Evolutionary conservation across 371 early-diverging fungal species (phyloP).

Genomic region (Actinomortierella wolfii): DNA sequence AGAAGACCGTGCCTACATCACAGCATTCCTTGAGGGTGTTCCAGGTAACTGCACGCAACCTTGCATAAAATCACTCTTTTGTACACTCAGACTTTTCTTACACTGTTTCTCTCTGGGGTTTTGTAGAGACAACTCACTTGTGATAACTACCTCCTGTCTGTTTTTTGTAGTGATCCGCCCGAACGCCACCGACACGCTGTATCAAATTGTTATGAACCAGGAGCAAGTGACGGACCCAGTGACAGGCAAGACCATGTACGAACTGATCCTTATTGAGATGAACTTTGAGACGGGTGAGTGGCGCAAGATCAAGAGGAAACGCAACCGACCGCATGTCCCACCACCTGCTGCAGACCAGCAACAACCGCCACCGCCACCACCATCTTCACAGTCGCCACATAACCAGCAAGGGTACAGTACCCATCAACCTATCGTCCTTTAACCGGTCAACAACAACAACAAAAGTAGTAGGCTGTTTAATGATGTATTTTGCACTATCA

Average conservation of each 20-base stretch:
- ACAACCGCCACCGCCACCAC: no score
- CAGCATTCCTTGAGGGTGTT: constrained; percentile 37
- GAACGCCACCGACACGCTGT: constrained; percentile 28
- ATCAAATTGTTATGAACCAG: constrained; percentile 47
- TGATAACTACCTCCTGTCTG: no score
- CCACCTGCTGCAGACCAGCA: background rate
- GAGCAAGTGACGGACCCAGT: constrained; percentile 27
- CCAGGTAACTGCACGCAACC: constrained; percentile 41
- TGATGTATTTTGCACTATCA: no score
- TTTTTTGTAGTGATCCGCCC: constrained; percentile 23
- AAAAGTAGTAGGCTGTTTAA: no score
- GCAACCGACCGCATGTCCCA: constrained; percentile 21
- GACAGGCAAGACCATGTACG: constrained; percentile 40
- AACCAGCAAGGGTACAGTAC: no score
- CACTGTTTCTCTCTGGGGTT: no score
- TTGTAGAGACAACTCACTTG: no score
- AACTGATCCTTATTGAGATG: constrained; percentile 49
- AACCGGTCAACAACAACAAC: no score
- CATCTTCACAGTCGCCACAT: no score
- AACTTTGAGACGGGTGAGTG: constrained; percentile 49
- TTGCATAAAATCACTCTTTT: no score
- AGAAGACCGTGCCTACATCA: constrained; percentile 40
- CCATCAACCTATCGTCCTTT: no score
- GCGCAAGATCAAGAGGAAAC: constrained; percentile 48
- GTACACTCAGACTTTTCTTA: no score